Percentiles rank a stretch among this genome's conserved stretches.
Conservation (phyloP, 352 stramenopile genomes). For the Pythium oligandrum region DNA sequence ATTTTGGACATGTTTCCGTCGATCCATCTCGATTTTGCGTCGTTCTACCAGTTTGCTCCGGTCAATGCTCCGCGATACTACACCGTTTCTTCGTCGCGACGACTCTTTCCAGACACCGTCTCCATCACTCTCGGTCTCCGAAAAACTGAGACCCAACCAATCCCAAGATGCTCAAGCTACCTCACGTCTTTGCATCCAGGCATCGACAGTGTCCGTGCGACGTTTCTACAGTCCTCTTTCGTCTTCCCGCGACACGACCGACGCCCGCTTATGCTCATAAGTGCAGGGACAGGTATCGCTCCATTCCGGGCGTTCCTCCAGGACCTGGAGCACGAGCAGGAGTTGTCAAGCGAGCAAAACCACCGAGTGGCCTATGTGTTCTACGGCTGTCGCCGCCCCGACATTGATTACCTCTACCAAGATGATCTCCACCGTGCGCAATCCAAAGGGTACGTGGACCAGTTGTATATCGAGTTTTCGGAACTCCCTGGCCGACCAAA, state of each 20-base stretch:
- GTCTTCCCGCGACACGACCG: conserved; percentile 60
- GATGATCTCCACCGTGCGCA: conserved; percentile 48
- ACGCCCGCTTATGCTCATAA: conserved; percentile 70
- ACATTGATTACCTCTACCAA: conserved; percentile 67
- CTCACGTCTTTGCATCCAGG: conserved; percentile 41
- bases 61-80: conserved; percentile 71
- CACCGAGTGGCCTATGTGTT: conserved; percentile 64
- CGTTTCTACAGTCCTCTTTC: conserved; percentile 73
- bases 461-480: conserved; percentile 63
- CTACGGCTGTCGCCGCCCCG: conserved; percentile 60
- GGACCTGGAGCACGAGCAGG: conserved; percentile 58
- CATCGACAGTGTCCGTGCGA: conserved; percentile 41
- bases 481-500: conserved; percentile 26
- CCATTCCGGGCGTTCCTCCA: conserved; percentile 81
- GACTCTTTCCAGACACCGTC: conserved; percentile 43
- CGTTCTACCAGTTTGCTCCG: conserved; percentile 67
- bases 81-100: conserved; percentile 76
- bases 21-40: conserved; percentile 48
- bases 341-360: conserved; percentile 10
- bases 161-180: conserved; percentile 76
- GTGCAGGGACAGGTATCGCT: conserved; percentile 73
- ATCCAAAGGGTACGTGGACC: conserved; percentile 36
- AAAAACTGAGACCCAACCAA: conserved; percentile 38
- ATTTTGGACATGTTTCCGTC: conserved; percentile 69
- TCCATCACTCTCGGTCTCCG: conserved; percentile 74